These are phyloP conservation scores for Cutaneotrichosporon cutaneum DNA, from an alignment of 1,284 basidiomycete genomes.

Conservation along the genomic window DNA sequence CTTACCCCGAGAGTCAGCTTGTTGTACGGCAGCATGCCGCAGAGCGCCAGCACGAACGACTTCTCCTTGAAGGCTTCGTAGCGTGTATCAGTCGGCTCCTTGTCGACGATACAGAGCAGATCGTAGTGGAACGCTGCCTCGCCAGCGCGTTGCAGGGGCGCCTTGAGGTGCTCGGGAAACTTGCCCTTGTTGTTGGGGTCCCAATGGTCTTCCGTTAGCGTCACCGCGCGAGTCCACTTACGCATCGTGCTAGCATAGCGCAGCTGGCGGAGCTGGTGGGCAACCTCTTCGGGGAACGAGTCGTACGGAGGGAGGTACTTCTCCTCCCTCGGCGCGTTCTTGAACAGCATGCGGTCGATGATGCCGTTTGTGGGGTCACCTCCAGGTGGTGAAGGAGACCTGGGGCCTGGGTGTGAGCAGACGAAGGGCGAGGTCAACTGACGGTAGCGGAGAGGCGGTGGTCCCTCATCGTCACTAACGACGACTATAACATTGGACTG, in stretches of 20 bases:
- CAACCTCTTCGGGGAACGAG: conserved; percentile 34
- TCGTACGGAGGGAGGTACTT: conserved; percentile 39
- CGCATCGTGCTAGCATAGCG: conserved; percentile 29
- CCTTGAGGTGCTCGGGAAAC: conserved; percentile 80
- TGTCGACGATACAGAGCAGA: conserved; percentile 32
- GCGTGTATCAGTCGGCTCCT: conserved; percentile 23
- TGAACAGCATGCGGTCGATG: conserved; percentile 35
- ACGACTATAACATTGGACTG: conserved; percentile 18
- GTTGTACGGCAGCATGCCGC: conserved; percentile 48
- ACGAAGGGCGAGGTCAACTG: background rate
- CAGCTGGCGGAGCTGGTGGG: conserved; percentile 26
- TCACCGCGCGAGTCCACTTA: conserved; percentile 19
- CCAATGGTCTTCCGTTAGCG: conserved; percentile 33
- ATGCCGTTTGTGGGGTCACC: conserved; percentile 4
- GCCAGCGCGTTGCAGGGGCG: conserved; percentile 68
- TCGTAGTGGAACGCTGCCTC: conserved; percentile 72
- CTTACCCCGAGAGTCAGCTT: conserved; percentile 48
- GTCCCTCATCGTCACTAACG: conserved; percentile 25
- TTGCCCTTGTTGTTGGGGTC: conserved; percentile 65
- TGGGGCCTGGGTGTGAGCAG: conserved; percentile 7
- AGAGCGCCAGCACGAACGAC: conserved; percentile 37
- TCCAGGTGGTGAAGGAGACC: conserved; percentile 19
- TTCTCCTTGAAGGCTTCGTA: conserved; percentile 28
- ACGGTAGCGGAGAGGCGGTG: conserved; percentile 5
- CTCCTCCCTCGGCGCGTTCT: conserved; percentile 32